Conservation (phyloP, 495 filamentous ascomycete species). For the Penicillium cataractarum region DNA sequence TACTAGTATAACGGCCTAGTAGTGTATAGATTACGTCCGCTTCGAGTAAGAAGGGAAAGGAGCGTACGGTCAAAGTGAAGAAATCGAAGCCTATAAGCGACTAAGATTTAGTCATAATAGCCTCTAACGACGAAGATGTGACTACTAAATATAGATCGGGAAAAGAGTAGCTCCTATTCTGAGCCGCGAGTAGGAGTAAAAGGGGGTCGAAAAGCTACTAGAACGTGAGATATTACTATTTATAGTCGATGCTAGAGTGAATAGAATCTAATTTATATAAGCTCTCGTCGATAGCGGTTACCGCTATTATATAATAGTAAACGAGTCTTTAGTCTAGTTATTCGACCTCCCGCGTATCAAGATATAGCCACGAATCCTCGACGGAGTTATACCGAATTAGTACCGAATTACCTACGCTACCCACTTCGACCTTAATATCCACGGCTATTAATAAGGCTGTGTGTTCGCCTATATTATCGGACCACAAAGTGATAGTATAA, state of each 20-base stretch:
- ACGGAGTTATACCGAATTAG: not conserved
- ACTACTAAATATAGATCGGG: not conserved
- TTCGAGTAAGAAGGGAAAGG: not conserved
- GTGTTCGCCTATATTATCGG: not conserved
- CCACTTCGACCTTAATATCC: not conserved
- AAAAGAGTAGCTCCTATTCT: constrained; percentile 14
- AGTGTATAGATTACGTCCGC: not conserved
- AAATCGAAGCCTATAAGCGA: not conserved
- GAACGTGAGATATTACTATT: constrained; percentile 3
- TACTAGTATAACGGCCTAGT: not conserved
- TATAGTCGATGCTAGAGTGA: constrained; percentile 6
- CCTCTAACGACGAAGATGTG: not conserved
- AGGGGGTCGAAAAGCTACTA: constrained; percentile 8
- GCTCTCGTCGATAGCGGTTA: not conserved
- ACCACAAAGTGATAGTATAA: not conserved
- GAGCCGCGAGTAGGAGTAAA: constrained; percentile 4
- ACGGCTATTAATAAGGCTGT: not conserved
- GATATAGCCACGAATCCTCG: not conserved
- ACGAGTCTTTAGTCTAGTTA: not conserved
- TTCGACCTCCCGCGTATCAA: not conserved
- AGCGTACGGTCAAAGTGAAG: not conserved
- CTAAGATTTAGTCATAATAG: not conserved
- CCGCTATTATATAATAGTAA: not conserved
- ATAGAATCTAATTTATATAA: constrained; percentile 9
- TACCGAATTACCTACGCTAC: not conserved